phyloP scores from a whole-genome alignment of 1,284 basidiomycete genomes.

The Mycena sp. region DNA sequence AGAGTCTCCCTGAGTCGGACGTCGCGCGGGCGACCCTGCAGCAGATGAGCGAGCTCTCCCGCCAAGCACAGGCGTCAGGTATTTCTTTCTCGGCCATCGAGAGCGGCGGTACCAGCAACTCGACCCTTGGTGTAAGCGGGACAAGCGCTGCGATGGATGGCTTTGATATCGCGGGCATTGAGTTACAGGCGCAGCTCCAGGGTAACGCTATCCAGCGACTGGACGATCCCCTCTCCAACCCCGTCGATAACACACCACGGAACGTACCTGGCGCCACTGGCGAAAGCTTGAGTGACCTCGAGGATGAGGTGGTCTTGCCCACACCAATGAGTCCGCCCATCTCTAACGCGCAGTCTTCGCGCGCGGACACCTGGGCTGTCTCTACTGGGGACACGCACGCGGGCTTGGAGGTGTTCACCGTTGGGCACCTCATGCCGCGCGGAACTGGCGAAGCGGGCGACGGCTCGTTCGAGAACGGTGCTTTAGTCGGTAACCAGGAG shows the following conservation, averaged over 20 bases:
- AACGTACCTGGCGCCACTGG: background rate
- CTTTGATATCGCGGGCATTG: background rate
- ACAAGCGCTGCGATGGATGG: background rate
- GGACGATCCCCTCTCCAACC: background rate
- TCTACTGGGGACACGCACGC: constrained; percentile 54
- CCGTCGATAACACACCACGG: background rate
- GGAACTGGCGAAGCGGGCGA: constrained; percentile 22
- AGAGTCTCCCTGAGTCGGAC: background rate
- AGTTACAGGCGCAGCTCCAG: background rate
- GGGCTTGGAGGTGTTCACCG: constrained; percentile 84
- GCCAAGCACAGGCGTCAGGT: background rate
- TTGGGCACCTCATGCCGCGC: constrained; percentile 80
- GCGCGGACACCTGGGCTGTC: constrained; percentile 24
- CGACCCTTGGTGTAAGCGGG: background rate
- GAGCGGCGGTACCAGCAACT: background rate
- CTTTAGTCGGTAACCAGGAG: constrained; percentile 37
- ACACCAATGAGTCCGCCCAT: constrained; percentile 21
- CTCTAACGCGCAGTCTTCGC: constrained; percentile 28
- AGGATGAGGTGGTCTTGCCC: constrained; percentile 36
- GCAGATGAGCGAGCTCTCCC: constrained; percentile 7
- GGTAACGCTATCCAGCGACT: background rate
- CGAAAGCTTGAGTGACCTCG: constrained; percentile 2
- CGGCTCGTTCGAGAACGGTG: constrained; percentile 23
- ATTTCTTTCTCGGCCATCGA: background rate
- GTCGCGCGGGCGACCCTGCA: background rate